Evolutionary conservation across 495 filamentous ascomycete genomes (phyloP), one percentile per base, ranked within the genome.

Genomic region (Trichoderma asperelloides): DNA sequence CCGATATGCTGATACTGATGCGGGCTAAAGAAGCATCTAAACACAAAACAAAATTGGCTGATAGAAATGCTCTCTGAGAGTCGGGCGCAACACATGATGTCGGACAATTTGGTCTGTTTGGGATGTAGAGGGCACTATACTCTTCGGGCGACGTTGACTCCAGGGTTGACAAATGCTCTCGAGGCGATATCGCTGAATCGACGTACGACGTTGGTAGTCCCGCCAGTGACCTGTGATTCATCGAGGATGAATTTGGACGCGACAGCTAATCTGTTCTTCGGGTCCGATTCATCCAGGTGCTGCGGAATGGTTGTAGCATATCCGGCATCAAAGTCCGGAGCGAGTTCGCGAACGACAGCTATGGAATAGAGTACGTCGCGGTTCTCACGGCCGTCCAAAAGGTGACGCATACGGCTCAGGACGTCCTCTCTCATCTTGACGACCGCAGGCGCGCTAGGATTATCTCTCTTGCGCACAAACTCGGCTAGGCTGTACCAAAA

Each of bases 291-390:
- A 70, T 89, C 87, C 3, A 89, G 81, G 68, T 83, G 85, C 62
- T 84, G 81, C 12, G 86, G 81, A 77, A 85, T 57, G 72, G 82
- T 72, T 82, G 80, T 73, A 78, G 87, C 72, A 80, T 86, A 70
- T 83, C 86, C 72, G 82, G 89, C 66, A 81, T 91, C 47, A 81
- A 82, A 85, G 21, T 87, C 85, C 45, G 85, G 83, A 33, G 91
- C 88, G 45, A 91, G 81, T 69, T 91, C 86, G 23, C 92, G 86
- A 12, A 88, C 86, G 64, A 96, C 86, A 28, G 90, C 90, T 68
- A 97, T 88, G 15, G 91, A 94, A 74, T 97, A 97, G 40, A 96
- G 83, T 9, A 96, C 91, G 70, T 97, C 93, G n/a, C 93, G 87
- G 71, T 93, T 94, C 78, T 97, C 93, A 23, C 86, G 84, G 66